A percentile compares a stretch with the other conserved stretches of the same genome.
Evolutionary conservation across 139 green algal genomes (phyloP).

Genomic region (Ostreobium quekettii): DNA sequence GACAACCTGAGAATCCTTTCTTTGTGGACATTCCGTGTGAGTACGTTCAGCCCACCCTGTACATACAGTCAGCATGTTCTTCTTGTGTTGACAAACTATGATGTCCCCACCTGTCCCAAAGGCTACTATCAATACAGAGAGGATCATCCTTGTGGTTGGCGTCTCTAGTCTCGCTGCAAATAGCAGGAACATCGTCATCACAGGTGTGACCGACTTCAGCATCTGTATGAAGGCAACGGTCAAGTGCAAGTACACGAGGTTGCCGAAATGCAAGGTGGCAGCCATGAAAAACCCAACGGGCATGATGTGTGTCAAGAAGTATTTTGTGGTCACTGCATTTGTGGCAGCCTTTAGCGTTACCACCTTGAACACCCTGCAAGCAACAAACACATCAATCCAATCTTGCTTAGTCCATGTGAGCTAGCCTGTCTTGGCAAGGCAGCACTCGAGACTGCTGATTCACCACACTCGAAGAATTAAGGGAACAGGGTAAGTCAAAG

Average conservation of each 20-base stretch:
- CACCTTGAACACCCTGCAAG: conserved; percentile 47
- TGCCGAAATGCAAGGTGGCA: conserved; percentile 80
- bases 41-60: not conserved
- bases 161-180: conserved; percentile 65
- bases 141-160: conserved; percentile 49
- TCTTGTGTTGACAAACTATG: no score
- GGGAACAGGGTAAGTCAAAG: no score
- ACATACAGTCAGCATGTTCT: no score
- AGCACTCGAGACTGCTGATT: no score
- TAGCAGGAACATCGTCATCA: conserved; percentile 78
- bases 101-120: not conserved
- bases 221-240: conserved; percentile 96
- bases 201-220: conserved; percentile 81
- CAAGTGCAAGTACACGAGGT: conserved; percentile 94
- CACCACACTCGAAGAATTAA: no score
- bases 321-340: not conserved
- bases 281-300: conserved; percentile 88
- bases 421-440: no score
- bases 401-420: no score
- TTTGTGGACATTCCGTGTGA: no score
- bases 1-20: no score
- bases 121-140: conserved; percentile 35
- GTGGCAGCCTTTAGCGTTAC: not conserved
- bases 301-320: conserved; percentile 44
- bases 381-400: no score